phyloP scores from a whole-genome alignment of 148 eudicot species.

The Drosera capensis region DNA sequence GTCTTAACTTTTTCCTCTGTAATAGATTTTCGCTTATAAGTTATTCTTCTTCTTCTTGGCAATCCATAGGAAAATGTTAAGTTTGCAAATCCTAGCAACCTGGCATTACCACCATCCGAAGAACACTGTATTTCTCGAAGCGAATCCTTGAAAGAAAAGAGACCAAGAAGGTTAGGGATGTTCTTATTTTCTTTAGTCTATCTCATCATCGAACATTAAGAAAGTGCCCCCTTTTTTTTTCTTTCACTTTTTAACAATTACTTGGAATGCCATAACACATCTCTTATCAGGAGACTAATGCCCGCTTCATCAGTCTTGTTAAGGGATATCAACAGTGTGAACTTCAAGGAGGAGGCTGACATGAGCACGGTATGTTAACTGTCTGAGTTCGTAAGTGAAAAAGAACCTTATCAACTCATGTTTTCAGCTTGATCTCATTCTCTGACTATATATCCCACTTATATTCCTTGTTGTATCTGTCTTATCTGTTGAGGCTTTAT shows the following conservation, averaged over 20 bases:
- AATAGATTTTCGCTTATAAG: too few relatives aligned
- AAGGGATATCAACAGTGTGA: slow-evolving; percentile 29
- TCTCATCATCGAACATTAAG: too few relatives aligned
- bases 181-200: not conserved
- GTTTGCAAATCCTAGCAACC: not conserved
- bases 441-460: too few relatives aligned
- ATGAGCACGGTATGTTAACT: slow-evolving; percentile 54
- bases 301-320: slow-evolving; percentile 71
- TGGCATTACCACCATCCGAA: not conserved
- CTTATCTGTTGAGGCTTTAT: too few relatives aligned
- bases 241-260: too few relatives aligned
- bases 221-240: not conserved
- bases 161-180: slow-evolving; percentile 45
- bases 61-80: not conserved
- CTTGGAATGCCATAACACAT: too few relatives aligned
- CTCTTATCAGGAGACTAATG: slow-evolving; percentile 66
- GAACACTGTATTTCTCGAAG: slow-evolving; percentile 3
- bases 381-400: too few relatives aligned
- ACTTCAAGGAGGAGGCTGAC: slow-evolving; percentile 31
- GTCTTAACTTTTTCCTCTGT: too few relatives aligned
- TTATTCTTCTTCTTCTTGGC: not conserved
- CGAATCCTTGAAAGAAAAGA: slow-evolving; percentile 17
- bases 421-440: not conserved
- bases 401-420: too few relatives aligned
- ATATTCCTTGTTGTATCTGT: too few relatives aligned